Evolutionary conservation across 2,329 filamentous ascomycete genomes (phyloP).

Genomic region (Talaromyces sp.): DNA sequence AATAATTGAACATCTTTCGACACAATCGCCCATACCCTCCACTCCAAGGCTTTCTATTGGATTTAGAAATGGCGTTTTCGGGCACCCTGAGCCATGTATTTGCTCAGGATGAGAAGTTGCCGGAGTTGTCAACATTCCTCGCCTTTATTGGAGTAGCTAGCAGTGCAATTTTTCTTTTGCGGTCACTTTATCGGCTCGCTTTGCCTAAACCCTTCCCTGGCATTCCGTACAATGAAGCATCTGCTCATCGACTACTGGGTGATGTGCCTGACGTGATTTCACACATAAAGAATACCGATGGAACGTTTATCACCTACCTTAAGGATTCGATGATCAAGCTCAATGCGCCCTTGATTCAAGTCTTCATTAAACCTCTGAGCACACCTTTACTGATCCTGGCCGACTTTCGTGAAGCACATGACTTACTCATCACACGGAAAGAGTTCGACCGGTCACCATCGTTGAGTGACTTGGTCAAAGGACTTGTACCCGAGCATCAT

Average conservation of each 20-base stretch:
- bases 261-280: background rate
- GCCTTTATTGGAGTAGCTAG: background rate
- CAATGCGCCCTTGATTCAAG: background rate
- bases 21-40: background rate
- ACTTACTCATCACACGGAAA: background rate
- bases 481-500: background rate
- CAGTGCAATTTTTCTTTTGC: background rate
- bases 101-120: background rate
- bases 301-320: background rate
- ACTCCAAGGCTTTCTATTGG: background rate
- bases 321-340: background rate
- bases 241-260: background rate
- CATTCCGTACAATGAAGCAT: background rate
- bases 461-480: background rate
- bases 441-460: background rate
- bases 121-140: background rate
- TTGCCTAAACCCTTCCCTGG: background rate
- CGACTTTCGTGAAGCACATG: background rate
- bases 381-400: background rate
- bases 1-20: background rate
- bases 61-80: background rate
- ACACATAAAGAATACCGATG: background rate
- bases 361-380: background rate
- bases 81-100: background rate
- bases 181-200: background rate